Evolutionary conservation across 1,139 yeast species (phyloP).

Genomic region (Taphrina deformans): DNA sequence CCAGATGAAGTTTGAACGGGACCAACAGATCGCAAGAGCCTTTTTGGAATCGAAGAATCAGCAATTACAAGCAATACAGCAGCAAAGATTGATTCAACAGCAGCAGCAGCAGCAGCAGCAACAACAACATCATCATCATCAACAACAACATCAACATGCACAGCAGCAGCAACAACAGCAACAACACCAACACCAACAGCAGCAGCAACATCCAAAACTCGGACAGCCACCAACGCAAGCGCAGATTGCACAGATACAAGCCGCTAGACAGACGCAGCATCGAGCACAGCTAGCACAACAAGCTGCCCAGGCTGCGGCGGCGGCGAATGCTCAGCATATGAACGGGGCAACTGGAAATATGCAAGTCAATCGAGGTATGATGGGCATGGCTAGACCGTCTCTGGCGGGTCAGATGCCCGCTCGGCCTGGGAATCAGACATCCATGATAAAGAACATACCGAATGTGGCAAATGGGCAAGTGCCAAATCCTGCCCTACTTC

Average conservation of each 20-base stretch:
- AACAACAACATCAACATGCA: conserved; percentile 34
- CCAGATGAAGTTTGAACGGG: conserved; percentile 77
- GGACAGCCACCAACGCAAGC: conserved; percentile 11
- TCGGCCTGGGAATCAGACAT: neutral
- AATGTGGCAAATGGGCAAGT: conserved; percentile 7
- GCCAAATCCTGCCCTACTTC: conserved; percentile 40
- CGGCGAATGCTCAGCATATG: conserved; percentile 27
- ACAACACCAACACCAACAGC: conserved; percentile 46
- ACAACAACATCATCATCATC: conserved; percentile 41
- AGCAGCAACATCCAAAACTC: conserved; percentile 29
- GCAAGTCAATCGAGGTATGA: neutral
- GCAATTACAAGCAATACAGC: conserved; percentile 36
- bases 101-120: conserved; percentile 37
- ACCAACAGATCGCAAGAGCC: conserved; percentile 75
- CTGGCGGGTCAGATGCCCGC: conserved; percentile 34
- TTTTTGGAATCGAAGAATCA: conserved; percentile 56
- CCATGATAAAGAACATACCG: neutral
- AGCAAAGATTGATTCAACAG: conserved; percentile 29
- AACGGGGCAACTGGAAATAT: neutral
- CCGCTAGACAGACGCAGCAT: conserved; percentile 17
- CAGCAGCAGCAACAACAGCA: conserved; percentile 45
- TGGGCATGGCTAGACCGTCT: conserved; percentile 18
- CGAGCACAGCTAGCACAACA: conserved; percentile 28
- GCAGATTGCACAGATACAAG: conserved; percentile 19
- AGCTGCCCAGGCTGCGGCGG: conserved; percentile 40